Conservation (phyloP, 805 yeast genomes). For the Brettanomyces sp. region DNA sequence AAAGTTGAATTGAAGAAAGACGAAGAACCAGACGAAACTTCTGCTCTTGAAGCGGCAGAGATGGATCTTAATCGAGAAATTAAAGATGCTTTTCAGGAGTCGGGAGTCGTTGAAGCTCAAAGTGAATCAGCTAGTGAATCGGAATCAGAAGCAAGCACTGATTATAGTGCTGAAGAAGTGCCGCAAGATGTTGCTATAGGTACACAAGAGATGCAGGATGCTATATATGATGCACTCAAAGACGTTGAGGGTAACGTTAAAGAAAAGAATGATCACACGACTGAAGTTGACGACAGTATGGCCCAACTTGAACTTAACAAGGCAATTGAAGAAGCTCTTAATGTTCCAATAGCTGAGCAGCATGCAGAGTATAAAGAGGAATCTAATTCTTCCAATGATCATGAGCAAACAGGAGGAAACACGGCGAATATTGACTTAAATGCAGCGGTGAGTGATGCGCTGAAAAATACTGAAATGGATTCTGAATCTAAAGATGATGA, state of each 20-base stretch:
- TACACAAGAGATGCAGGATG: slow-evolving; percentile 12
- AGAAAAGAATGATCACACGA: not conserved
- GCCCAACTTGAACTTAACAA: slow-evolving; percentile 15
- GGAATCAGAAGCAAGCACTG: slow-evolving; percentile 1
- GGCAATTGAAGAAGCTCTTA: slow-evolving; percentile 20
- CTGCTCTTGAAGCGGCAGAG: slow-evolving; percentile 4
- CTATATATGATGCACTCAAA: slow-evolving; percentile 11
- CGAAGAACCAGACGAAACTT: slow-evolving; percentile 1
- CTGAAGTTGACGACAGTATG: slow-evolving; percentile 7
- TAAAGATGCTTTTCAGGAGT: slow-evolving; percentile 16
- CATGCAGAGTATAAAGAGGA: not conserved
- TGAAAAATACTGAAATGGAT: not conserved
- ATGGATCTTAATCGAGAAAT: slow-evolving; percentile 16
- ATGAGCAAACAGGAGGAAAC: not conserved
- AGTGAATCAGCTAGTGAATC: not conserved
- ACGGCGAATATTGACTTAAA: not conserved
- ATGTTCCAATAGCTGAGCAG: slow-evolving; percentile 6
- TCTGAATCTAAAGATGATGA: not conserved
- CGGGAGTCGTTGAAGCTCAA: slow-evolving; percentile 1
- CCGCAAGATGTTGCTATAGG: slow-evolving; percentile 7
- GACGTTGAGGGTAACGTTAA: slow-evolving; percentile 3
- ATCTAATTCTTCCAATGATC: not conserved
- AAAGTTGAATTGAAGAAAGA: not conserved
- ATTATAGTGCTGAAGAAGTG: not conserved
- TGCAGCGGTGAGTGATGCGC: not conserved